Percentiles rank a stretch among this genome's conserved stretches.
These are phyloP conservation scores for Mycocentrospora acerina DNA, from an alignment of 2,329 filamentous ascomycete species.

Conservation along the genomic window DNA sequence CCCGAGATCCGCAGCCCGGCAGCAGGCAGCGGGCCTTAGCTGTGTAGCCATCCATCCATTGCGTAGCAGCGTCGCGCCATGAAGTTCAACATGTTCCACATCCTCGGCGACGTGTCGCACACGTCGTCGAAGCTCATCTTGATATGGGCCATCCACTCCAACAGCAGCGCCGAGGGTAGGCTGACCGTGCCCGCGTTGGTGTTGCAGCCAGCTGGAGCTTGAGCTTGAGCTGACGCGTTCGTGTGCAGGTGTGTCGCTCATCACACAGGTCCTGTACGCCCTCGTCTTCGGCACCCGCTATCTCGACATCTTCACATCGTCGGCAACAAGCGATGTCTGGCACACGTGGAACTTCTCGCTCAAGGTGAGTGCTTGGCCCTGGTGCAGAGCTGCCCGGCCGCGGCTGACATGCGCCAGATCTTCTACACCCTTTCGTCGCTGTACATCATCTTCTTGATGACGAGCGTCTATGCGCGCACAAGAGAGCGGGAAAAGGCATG, in stretches of 20 bases:
- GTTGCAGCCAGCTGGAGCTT: no score
- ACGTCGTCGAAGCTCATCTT: slow-evolving; percentile 85
- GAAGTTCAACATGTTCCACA: slow-evolving; percentile 62
- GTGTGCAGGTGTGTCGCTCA: slow-evolving; percentile 74
- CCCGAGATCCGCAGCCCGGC: slow-evolving; percentile 6
- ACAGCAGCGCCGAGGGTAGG: slow-evolving; percentile 79
- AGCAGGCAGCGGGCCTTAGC: slow-evolving; percentile 24
- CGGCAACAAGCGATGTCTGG: slow-evolving; percentile 38
- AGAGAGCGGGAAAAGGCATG: slow-evolving; percentile 89
- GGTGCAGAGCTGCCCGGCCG: not conserved
- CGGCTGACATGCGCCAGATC: slow-evolving; percentile 48
- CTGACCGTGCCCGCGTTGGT: not conserved
- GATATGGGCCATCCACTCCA: slow-evolving; percentile 86
- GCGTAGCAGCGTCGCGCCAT: slow-evolving; percentile 16
- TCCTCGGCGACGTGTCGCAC: slow-evolving; percentile 82
- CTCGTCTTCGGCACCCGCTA: slow-evolving; percentile 86
- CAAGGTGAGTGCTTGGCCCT: slow-evolving; percentile 55
- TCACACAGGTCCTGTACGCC: slow-evolving; percentile 86
- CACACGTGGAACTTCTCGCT: slow-evolving; percentile 66
- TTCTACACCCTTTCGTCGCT: slow-evolving; percentile 83
- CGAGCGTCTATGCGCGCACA: slow-evolving; percentile 81
- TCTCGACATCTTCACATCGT: slow-evolving; percentile 69
- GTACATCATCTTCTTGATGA: slow-evolving; percentile 88
- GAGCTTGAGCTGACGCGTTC: slow-evolving; percentile 5
- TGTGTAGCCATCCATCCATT: slow-evolving; percentile 26